These are phyloP conservation scores for Eutrema salsugineum DNA, from an alignment of 441 rosid species.

Conservation along the genomic window DNA sequence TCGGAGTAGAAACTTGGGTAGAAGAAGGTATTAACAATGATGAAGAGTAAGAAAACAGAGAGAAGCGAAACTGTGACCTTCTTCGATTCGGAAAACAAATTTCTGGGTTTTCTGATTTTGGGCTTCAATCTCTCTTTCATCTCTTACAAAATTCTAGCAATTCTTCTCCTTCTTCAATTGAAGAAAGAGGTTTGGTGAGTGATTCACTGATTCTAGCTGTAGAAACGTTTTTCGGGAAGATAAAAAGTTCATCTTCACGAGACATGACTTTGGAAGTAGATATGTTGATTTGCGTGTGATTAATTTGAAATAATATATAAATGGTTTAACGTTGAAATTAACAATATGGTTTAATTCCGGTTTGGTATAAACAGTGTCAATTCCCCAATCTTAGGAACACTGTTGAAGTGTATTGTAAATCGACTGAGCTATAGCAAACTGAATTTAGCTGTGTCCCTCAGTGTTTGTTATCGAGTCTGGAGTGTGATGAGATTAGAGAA, in stretches of 20 bases:
- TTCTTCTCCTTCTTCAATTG: not conserved
- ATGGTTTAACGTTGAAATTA: not conserved
- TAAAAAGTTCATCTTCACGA: not conserved
- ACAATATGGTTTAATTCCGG: not conserved
- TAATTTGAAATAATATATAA: not conserved
- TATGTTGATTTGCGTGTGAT: not conserved
- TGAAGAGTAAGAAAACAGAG: constrained; percentile 49
- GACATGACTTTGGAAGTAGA: not conserved
- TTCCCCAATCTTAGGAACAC: not conserved
- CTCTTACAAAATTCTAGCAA: not conserved
- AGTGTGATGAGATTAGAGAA: not conserved
- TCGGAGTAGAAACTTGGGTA: constrained; percentile 23
- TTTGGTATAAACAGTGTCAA: not conserved
- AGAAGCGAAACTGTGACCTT: constrained; percentile 35
- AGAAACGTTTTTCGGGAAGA: not conserved
- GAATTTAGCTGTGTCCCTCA: not conserved
- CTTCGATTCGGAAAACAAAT: constrained; percentile 40
- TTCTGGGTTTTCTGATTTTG: constrained; percentile 7
- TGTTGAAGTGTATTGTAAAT: not conserved
- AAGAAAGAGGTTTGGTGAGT: too few species aligned
- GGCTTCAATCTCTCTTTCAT: constrained; percentile 15
- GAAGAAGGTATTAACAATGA: constrained; percentile 49
- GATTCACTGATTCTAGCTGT: too few species aligned
- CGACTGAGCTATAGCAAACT: not conserved
- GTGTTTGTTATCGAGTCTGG: not conserved